Evolutionary conservation across 2,329 filamentous ascomycete genomes (phyloP).

Genomic region (Geosmithia putterillii): DNA sequence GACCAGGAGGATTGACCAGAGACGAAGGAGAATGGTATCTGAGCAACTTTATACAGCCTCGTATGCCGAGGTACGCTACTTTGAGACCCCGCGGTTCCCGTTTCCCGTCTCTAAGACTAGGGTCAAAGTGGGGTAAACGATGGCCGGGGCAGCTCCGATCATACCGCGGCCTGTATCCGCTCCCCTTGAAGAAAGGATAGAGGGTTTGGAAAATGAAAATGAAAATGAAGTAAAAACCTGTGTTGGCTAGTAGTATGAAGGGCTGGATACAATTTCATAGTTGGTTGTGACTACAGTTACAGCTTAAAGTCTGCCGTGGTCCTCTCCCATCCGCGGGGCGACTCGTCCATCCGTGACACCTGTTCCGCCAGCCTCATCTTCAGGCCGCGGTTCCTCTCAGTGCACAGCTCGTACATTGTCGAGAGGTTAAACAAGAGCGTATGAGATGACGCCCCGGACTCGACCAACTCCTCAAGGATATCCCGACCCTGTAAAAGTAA

Average conservation of each 20-base stretch:
- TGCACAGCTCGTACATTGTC: slow-evolving; percentile 86
- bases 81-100: slow-evolving; percentile 1
- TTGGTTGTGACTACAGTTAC: too few species aligned
- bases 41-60: not conserved
- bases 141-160: not conserved
- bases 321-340: slow-evolving; percentile 55
- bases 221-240: too few species aligned
- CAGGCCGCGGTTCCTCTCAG: slow-evolving; percentile 56
- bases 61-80: slow-evolving; percentile 2
- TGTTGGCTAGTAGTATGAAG: too few species aligned
- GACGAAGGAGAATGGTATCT: not conserved
- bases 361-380: slow-evolving; percentile 63
- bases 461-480: slow-evolving; percentile 54
- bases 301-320: slow-evolving; percentile 67
- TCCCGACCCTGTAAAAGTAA: slow-evolving; percentile 40
- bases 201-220: too few species aligned
- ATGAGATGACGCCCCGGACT: slow-evolving; percentile 54
- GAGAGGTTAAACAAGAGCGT: slow-evolving; percentile 80
- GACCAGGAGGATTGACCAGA: not conserved
- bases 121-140: slow-evolving; percentile 10
- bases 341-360: slow-evolving; percentile 47
- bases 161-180: not conserved
- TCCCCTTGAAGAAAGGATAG: not conserved
- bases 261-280: too few species aligned
- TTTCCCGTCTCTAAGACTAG: not conserved